Conservation (phyloP, 305 asterid genomes). For the Fraxinus angustifolia region DNA sequence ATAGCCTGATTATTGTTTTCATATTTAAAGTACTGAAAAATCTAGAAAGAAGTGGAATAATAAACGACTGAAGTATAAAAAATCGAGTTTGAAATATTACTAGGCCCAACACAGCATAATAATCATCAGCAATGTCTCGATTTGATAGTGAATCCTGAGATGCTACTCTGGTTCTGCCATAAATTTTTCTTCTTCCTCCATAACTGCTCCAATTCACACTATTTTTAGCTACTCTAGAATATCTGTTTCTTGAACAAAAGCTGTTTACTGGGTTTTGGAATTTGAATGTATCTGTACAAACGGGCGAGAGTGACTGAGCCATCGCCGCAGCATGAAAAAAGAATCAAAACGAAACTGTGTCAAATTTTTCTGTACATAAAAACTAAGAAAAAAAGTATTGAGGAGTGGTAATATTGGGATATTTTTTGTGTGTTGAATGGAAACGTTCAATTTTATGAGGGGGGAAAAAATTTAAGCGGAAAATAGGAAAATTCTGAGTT, state of each 20-base stretch:
- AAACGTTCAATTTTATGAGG: conserved; percentile 35
- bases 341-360: conserved; percentile 6
- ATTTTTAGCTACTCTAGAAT: conserved; percentile 28
- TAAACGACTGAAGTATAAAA: neutral
- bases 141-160: conserved; percentile 50
- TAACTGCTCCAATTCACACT: conserved; percentile 41
- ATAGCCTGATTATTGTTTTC: neutral
- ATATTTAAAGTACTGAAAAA: neutral
- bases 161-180: conserved; percentile 57
- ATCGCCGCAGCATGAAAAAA: conserved; percentile 24
- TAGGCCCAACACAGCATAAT: conserved; percentile 82
- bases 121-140: conserved; percentile 75
- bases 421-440: conserved; percentile 15
- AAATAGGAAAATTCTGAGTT: conserved; percentile 43
- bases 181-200: conserved; percentile 43
- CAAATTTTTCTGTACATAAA: neutral
- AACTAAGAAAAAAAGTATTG: neutral
- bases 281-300: conserved; percentile 39
- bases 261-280: conserved; percentile 28
- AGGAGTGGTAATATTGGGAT: conserved; percentile 16
- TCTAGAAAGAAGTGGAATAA: neutral
- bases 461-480: conserved; percentile 25
- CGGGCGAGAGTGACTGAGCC: conserved; percentile 55
- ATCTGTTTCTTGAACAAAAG: conserved; percentile 48
- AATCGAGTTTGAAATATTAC: conserved; percentile 33